Evolutionary conservation across 345 rosid genomes (phyloP), one percentile per base, ranked within the genome.

Genomic region (Salix arbutifolia): DNA sequence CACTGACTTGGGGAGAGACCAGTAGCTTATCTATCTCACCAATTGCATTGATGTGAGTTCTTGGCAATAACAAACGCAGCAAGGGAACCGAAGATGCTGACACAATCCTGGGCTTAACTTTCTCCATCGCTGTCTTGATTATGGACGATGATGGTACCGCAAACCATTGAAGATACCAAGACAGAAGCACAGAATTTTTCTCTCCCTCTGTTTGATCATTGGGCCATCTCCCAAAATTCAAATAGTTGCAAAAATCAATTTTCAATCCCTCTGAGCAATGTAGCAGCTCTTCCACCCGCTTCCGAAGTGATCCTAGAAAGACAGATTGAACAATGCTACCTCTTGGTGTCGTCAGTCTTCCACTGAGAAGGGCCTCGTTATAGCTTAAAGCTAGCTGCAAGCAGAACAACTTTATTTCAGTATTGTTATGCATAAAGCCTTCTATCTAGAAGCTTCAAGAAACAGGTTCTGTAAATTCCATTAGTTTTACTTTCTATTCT

Each of bases 111-210:
- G 91, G 82, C 74, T 89, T 91, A 52, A 91, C 78, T 84, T 84
- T 91, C 75, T 81, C 85, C 60, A 83, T 74, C 1, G 85, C 82
- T 70, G 78, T 77, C 84, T 85, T 82, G 70, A 90, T 83, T 65
- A 81, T 77, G 18, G 89, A 78, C 5, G 92, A 88, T 71, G 92
- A 77, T 21, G 97, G 94, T n/a, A 93, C 83, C 3, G 88, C 86
- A 71, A 81, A 91, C 98, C 96, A 92, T 79, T 86, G 90, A 25
- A 96, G 87, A 84, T 92, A 91, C 98, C 98, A 90, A 35, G 98
- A 86, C 65, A 92, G 90, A 60, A 88, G 78, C 48, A 85, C 58
- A 42, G 78, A 69, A 64, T 83, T 85, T 70, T 77, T 86, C 65
- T 79, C 75, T 67, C 74, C 78, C 33, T 23, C 68, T 69, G 89